These are phyloP conservation scores for Plectranthus barbatus DNA, from an alignment of 257 asterid species.

Conservation along the genomic window DNA sequence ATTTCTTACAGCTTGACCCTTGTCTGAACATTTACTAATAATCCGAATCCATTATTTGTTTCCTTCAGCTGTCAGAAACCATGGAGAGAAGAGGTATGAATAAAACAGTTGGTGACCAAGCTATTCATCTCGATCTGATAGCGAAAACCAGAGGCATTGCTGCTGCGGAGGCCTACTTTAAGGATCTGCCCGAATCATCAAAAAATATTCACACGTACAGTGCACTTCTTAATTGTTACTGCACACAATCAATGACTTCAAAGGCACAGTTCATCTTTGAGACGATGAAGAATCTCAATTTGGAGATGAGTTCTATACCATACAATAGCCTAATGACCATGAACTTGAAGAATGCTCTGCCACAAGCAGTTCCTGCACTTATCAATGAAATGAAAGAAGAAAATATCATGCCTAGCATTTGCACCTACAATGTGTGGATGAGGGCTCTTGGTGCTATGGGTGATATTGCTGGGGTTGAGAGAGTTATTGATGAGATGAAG, in stretches of 20 bases:
- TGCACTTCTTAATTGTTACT: conserved; percentile 87
- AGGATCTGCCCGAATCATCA: conserved; percentile 61
- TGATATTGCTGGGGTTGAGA: conserved; percentile 75
- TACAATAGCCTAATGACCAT: conserved; percentile 90
- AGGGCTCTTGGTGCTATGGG: conserved; percentile 75
- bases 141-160: conserved; percentile 60
- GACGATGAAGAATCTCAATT: conserved; percentile 81
- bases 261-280: conserved; percentile 62
- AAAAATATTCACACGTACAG: conserved; percentile 72
- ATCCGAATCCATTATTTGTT: conserved; percentile 2
- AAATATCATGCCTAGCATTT: conserved; percentile 60
- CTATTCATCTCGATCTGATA: conserved; percentile 78
- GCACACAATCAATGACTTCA: conserved; percentile 65
- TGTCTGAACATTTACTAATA: not conserved
- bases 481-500: conserved; percentile 91
- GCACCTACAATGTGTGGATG: conserved; percentile 90
- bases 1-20: not conserved
- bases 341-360: conserved; percentile 44
- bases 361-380: conserved; percentile 50
- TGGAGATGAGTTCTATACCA: conserved; percentile 67
- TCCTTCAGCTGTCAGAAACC: conserved; percentile 64
- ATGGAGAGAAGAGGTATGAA: conserved; percentile 83
- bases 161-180: conserved; percentile 74
- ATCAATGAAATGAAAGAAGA: conserved; percentile 81
- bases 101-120: conserved; percentile 82